phyloP scores from a whole-genome alignment of 169 alveolate genomes.

The Plasmodium vinckei region DNA sequence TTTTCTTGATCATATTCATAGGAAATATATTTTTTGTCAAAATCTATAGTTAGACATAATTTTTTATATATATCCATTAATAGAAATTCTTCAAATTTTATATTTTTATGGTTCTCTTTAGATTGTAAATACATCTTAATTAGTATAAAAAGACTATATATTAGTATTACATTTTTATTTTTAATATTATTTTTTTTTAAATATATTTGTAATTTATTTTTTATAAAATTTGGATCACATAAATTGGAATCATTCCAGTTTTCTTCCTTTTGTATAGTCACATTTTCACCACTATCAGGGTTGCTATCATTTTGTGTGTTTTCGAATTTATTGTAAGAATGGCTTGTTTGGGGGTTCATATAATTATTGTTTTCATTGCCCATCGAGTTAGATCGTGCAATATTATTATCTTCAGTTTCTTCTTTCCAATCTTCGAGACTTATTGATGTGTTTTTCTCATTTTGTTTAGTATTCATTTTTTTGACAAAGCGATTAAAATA shows the following conservation, averaged over 20 bases:
- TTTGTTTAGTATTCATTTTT: not conserved
- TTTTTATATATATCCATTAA: slow-evolving; percentile 42
- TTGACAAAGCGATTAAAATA: not conserved
- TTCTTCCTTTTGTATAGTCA: not conserved
- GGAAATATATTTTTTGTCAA: slow-evolving; percentile 43
- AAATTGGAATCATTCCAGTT: not conserved
- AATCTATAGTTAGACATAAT: slow-evolving; percentile 39
- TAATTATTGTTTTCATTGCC: not conserved
- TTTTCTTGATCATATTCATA: slow-evolving; percentile 28
- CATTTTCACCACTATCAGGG: not conserved
- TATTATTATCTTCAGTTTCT: not conserved
- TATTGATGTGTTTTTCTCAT: not conserved
- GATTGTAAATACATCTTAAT: slow-evolving; percentile 38
- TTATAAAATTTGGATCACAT: slow-evolving; percentile 15
- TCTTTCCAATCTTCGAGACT: not conserved
- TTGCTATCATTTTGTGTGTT: not conserved
- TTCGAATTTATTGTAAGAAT: not conserved
- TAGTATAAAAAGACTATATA: slow-evolving; percentile 50
- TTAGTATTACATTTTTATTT: slow-evolving; percentile 41
- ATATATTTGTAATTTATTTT: slow-evolving; percentile 11
- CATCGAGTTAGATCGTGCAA: not conserved
- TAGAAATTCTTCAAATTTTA: slow-evolving; percentile 59
- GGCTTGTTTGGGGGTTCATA: not conserved
- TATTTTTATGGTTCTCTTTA: slow-evolving; percentile 51
- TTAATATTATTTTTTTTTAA: slow-evolving; percentile 40